Base-by-base conservation (phyloP, 345 rosid species). In the Dovyalis caffra region DNA sequence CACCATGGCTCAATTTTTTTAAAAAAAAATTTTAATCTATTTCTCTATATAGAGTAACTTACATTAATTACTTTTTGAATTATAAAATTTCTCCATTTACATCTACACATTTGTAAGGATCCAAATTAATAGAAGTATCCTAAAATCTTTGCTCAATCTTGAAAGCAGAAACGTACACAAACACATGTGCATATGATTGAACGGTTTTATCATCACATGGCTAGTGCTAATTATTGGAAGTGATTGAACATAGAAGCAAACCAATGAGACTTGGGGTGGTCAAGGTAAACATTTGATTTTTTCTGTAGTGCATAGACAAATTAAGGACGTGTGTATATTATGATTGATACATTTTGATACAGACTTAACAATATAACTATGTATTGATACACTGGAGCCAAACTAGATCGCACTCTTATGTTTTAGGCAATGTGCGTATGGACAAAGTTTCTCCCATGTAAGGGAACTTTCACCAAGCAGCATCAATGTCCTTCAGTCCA, bases 401-500 rank as follows among this genome's bases (percentile, higher is more conserved):
- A 62, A 45, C 18, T 45, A 64, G 76, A 73, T 64, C 69, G 47
- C 78, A 66, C 35, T 23, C 32, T 18, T n/a, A 71, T 45, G 21
- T 15, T 65, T 61, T 49, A 26, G 71, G 37, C 28, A 61, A 71
- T 29, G 7, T n/a, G n/a, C n/a, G n/a, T 28, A 15, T 9, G 58
- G 67, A 72, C 83, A 76, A 43, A 31, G 33, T 47, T 64, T 34
- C 74, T 43, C 32, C 70, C 12, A 37, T 62, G 81, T 56, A 38
- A 74, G 20, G 70, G 43, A 70, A 53, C 65, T 73, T 70, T 82
- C 76, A 66, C 53, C 3, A n/a, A 57, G 56, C 25, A 64, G 11
- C 72, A 45, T 72, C 56, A 21, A 14, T 64, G 77, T 26, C 82
- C 64, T 62, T 29, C 74, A 3, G 8, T 43, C 69, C 86, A 79